phyloP scores from a whole-genome alignment of 352 stramenopile genomes.

The Phytophthora gonapodyides region DNA sequence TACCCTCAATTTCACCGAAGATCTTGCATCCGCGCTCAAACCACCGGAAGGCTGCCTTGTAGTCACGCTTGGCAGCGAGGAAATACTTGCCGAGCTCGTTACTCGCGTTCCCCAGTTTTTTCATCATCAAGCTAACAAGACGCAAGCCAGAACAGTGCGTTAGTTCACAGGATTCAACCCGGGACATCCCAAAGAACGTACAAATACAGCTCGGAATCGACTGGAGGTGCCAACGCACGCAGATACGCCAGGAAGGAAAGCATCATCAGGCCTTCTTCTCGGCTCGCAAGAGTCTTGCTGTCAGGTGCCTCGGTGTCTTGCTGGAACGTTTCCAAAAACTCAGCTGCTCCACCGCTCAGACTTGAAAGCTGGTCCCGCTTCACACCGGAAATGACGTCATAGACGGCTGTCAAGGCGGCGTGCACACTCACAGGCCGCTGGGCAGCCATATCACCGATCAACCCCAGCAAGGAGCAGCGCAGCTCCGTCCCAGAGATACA shows the following conservation, averaged over 20 bases:
- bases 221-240: constrained; percentile 56
- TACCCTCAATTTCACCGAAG: constrained; percentile 85
- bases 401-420: constrained; percentile 38
- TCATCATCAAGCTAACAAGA: constrained; percentile 73
- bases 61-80: constrained; percentile 44
- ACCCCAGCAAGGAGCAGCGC: constrained; percentile 61
- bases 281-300: constrained; percentile 6
- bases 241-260: constrained; percentile 77
- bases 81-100: constrained; percentile 86
- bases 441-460: constrained; percentile 74
- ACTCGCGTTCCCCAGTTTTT: constrained; percentile 86
- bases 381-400: constrained; percentile 56
- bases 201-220: constrained; percentile 85
- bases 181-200: constrained; percentile 38
- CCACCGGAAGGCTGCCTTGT: constrained; percentile 69
- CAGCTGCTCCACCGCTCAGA: constrained; percentile 13
- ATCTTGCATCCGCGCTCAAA: constrained; percentile 82
- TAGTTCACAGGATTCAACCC: constrained; percentile 13
- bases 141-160: constrained; percentile 10
- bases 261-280: constrained; percentile 41
- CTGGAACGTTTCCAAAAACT: constrained; percentile 20
- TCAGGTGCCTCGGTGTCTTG: constrained; percentile 9
- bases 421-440: constrained; percentile 37
- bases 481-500: constrained; percentile 58
- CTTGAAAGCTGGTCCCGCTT: constrained; percentile 30